These are phyloP conservation scores for Triangularia verruculosa DNA, from an alignment of 2,329 filamentous ascomycete species.

Conservation along the genomic window DNA sequence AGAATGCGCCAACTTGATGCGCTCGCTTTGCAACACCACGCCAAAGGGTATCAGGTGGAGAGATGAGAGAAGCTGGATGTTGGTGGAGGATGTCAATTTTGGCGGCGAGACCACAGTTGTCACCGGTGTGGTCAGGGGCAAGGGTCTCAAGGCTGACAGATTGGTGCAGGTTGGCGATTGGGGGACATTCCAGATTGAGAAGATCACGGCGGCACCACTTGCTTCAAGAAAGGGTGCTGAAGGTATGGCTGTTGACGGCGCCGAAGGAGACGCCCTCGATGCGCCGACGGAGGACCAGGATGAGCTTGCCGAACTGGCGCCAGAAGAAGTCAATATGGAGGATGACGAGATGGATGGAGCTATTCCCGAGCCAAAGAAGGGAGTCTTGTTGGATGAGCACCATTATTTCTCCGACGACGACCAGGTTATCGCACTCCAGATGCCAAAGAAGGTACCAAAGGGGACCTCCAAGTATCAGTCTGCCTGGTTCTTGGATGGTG, in stretches of 20 bases:
- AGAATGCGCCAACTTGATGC: constrained; percentile 86
- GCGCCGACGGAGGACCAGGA: constrained; percentile 76
- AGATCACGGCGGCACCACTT: constrained; percentile 75
- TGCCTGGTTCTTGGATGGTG: constrained; percentile 80
- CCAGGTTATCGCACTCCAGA: constrained; percentile 52
- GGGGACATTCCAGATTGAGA: constrained; percentile 90
- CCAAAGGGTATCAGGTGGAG: constrained; percentile 95
- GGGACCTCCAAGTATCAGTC: constrained; percentile 94
- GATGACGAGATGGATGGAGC: constrained; percentile 43
- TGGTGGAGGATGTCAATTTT: constrained; percentile 79
- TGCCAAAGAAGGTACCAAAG: constrained; percentile 75
- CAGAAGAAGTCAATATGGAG: constrained; percentile 83
- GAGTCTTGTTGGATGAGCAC: constrained; percentile 91
- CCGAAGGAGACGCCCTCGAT: constrained; percentile 59
- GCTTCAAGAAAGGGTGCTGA: constrained; percentile 56
- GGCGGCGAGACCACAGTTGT: constrained; percentile 67
- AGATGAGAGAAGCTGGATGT: constrained; percentile 93
- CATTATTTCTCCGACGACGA: constrained; percentile 97
- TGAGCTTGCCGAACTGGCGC: constrained; percentile 77
- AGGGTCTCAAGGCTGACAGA: constrained; percentile 82
- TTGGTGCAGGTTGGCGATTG: constrained; percentile 89
- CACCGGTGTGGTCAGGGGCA: constrained; percentile 82
- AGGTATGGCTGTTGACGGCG: constrained; percentile 64
- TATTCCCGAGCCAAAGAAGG: constrained; percentile 63
- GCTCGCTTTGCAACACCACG: constrained; percentile 85